Base-by-base conservation (phyloP, 2,329 filamentous ascomycete species). In the Penicillium frequentans region DNA sequence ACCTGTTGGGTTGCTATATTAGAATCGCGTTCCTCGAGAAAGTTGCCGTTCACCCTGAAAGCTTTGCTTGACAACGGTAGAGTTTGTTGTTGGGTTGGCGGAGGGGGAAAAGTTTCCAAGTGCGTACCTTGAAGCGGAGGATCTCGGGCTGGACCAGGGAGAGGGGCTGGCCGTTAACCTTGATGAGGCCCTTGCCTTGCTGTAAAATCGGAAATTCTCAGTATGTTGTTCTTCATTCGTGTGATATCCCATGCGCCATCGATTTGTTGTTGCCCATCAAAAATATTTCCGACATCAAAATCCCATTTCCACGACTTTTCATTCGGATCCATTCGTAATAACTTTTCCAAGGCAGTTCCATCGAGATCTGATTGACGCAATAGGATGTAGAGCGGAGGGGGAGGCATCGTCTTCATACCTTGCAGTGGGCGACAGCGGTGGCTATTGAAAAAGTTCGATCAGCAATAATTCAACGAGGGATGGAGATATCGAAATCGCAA, bases 131-230 rank as follows among this genome's bases (percentile, higher is more conserved):
- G 89, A 96, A 97, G 81, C 95, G 90, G 76, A 99, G 87, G 81
- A 96, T 89, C 84, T 96, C 90, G 74, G 95, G 93, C 85, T 97
- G 90, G 74, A 96, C 90, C 75, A 98, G 90, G 76, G 85, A 84
- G 75, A 99, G 88, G 75, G 95, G 95, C 80, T 91, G 90, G 83
- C 95, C 95, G 86, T 98, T 99, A 83, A 97, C 95, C 86, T 96
- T 96, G 83, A 99, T 87, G 75, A 98, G 88, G 81, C 95, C 95
- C 80, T 90, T 90, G 77, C 88, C 88, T 78, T 86, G 81, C 86
- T 88, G 72, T 76, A 71, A 63, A 54, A 58, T 21, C 27, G 56
- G 60, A 56, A 59, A 65, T 58, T 67, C 67, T 72, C 65, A 70
- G 69, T 57, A 61, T 61, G 42, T 48, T 62, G 54, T 64, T 55